Base-by-base conservation (phyloP, 768 basidiomycete genomes). In the Exsudoporus frostii region DNA sequence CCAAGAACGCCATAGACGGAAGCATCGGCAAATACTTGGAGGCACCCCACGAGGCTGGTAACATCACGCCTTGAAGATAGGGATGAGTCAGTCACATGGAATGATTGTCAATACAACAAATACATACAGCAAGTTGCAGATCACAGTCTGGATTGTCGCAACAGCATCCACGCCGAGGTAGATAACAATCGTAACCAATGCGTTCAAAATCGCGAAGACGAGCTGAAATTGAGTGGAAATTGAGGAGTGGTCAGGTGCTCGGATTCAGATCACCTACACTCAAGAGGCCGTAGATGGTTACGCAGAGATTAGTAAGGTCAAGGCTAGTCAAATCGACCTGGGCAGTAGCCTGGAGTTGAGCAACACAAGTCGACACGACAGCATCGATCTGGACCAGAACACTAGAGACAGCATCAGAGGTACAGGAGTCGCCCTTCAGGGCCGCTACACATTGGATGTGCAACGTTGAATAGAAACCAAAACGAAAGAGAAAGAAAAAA, bases 61-160 rank as follows among this genome's bases (percentile, higher is more conserved):
- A 58, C 7, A 0, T 41, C 50, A 15, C 50, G 8, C 14, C 62
- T 64, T 14, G 4, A 29, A 14, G n/a, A 20, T 0, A 1, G 24
- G 2, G 1, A 33, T 13, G 14, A n/a, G n/a, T 52, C n/a, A 53
- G 51, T 13, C 5, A n/a, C 3, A 19, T 10, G 3, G 1, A 19
- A 39, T 14, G 9, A 4, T 10, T 3, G 7, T 1, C 4, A 2
- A 24, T 2, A 7, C 13, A 47, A 17, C 27, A 33, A 42, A 1
- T 1, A 57, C 62, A 19, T 48, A 64, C 62, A 64, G 19, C 36
- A 64, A 10, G n/a, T 39, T 40, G 24, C n/a, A 6, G 22, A 64
- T 32, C 5, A 30, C 37, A 9, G 15, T 24, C 38, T 52, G 48
- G 15, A 63, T 8, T 0, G 46, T 46, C 3, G 13, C 55, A 8